Conservation (phyloP, 441 rosid species). For the Euphorbia corollata region DNA sequence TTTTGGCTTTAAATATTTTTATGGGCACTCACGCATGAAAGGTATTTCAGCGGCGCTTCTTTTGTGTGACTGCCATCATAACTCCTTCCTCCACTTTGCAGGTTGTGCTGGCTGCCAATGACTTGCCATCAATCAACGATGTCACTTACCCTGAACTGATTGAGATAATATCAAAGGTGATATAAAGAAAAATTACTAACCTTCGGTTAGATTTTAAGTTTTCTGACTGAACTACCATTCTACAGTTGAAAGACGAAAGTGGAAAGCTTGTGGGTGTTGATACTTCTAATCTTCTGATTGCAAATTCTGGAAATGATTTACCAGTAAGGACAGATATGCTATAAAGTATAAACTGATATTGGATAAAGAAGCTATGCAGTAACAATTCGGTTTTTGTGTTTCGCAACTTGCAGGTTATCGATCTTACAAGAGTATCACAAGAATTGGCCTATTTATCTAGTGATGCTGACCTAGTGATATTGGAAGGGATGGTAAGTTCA, state of each 20-base stretch:
- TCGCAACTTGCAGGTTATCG: slow-evolving; percentile 60
- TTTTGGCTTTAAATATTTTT: not conserved
- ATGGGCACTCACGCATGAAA: not conserved
- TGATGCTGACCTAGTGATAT: slow-evolving; percentile 83
- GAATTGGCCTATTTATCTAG: slow-evolving; percentile 68
- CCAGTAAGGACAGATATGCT: slow-evolving; percentile 62
- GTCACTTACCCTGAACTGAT: slow-evolving; percentile 76
- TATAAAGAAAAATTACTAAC: slow-evolving; percentile 8
- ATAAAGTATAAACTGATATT: not conserved
- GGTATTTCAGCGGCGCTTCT: no score
- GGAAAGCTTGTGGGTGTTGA: slow-evolving; percentile 70
- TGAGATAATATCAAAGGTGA: slow-evolving; percentile 74
- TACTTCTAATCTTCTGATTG: slow-evolving; percentile 65
- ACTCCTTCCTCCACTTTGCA: slow-evolving; percentile 24
- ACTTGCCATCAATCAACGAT: slow-evolving; percentile 86
- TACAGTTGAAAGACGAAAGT: slow-evolving; percentile 77
- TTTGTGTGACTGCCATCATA: not conserved
- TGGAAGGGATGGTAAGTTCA: slow-evolving; percentile 92
- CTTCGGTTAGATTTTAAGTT: slow-evolving; percentile 15
- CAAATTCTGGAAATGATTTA: slow-evolving; percentile 92
- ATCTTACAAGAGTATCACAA: slow-evolving; percentile 74
- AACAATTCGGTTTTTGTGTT: not conserved
- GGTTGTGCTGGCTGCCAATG: slow-evolving; percentile 96
- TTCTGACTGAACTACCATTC: slow-evolving; percentile 30
- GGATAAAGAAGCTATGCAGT: slow-evolving; percentile 1